Base-by-base conservation (phyloP, 169 alveolate genomes). In the Plasmodium fragile region DNA sequence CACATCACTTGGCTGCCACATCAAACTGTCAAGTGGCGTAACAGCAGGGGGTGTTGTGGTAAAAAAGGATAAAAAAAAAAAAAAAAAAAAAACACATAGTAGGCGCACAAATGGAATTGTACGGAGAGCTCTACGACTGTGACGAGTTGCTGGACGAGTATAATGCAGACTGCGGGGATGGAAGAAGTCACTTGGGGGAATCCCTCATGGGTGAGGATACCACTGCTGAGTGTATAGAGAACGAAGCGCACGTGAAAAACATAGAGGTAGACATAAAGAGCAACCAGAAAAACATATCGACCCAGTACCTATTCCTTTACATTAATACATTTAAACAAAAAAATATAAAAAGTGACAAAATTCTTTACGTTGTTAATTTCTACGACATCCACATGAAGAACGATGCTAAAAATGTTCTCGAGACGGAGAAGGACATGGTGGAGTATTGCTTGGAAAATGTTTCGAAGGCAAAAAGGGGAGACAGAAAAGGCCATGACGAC, bases 321-420 rank as follows among this genome's bases (percentile, higher is more conserved):
- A 87, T 87, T 30, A 87, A 87, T 30, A 87, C 69, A 32, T 87
- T 55, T 87, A 87, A 87, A 34, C 90, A 87, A 49, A 87, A 77
- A 32, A 53, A 87, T 22, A 59, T 87, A 4, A 77, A 32, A 10
- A 77, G 45, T 13, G 41, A 4, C 5, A 49, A 28, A 8, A 65
- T 28, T 13, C 81, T 87, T 4, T 87, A 87, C 36, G 81, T 34
- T 11, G 30, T 87, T 8, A 39, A 87, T 41, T 55, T 87, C 10
- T 87, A 87, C 49, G 93, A 87, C 52, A 45, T 87, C 30, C 93
- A 87, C 81, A 77, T 87, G 45, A 87, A 41, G 53, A 79, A 41
- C 18, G 93, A 87, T 70, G 53, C 53, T 3, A 18, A 13, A 8
- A 36, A 53, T 39, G 49, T 87, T 5, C 52, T 87, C 7, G 82